Evolutionary conservation across 2,329 filamentous ascomycete species (phyloP), one percentile per base, ranked within the genome.

Genomic region (Ophiocordyceps unilateralis): DNA sequence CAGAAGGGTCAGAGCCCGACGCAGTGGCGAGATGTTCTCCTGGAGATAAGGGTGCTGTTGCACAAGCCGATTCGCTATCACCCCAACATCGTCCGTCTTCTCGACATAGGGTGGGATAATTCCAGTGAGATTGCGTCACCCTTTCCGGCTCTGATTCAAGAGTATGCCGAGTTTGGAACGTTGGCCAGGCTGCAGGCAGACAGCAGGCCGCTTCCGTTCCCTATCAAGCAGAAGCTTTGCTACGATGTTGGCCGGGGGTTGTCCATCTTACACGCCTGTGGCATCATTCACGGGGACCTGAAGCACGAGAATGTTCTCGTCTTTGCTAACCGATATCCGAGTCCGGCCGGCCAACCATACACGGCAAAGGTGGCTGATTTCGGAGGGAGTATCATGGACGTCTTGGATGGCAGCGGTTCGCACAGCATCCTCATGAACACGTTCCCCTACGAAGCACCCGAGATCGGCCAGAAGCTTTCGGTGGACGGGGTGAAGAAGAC

Each of bases 221-320:
- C 9, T 22, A 26, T 40, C 22, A 40, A 40, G 39, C 39, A 40
- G 24, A 40, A 40, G 39, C 39, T 40, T 2, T 40, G 39, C 22
- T 40, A 40, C 22, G 39, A 40, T 10, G 39, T 40, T 19, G 24
- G 39, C 5, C 2, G 39, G 22, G 39, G 39, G 2, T 14, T 40
- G 5, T 40, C 39, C 22, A 40, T 40, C 39, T n/a, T 40, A 12
- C 39, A 40, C 22, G 39, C 22, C 22, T 40, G 39, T 14, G 39
- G 39, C 39, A 40, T 40, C 20, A 14, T 40, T 5, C 39, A 40
- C 15, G 39, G 39, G 22, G 39, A 40, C n/a, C 39, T 40, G 2
- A 40, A 40, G 39, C 39, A 40, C n/a, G 39, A 40, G 17, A 40
- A 40, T 14, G 39, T 40, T 11, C 39, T 40, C 22, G 39, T 40